Evolutionary conservation across 2,329 filamentous ascomycete species (phyloP).

Genomic region (Cladophialophora psammophila): DNA sequence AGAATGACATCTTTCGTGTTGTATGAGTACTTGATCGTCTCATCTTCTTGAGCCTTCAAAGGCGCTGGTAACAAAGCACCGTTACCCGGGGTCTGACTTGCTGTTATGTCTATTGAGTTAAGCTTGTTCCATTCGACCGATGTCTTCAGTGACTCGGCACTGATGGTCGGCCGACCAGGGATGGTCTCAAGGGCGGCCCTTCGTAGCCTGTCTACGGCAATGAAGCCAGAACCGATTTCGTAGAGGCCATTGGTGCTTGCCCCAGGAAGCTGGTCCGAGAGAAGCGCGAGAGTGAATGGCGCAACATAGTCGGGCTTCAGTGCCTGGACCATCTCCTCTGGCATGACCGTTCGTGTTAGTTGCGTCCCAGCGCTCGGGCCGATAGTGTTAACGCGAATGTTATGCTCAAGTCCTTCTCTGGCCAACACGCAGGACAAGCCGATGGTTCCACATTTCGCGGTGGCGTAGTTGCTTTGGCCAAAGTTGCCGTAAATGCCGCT

Average conservation of each 20-base stretch:
- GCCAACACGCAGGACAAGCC: conserved; percentile 92
- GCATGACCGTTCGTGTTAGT: too few relatives aligned
- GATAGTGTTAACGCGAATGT: conserved; percentile 97
- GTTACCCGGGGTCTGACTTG: too few relatives aligned
- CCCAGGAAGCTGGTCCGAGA: conserved; percentile 93
- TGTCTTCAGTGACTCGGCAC: neutral
- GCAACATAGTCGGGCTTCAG: too few relatives aligned
- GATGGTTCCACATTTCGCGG: conserved; percentile 88
- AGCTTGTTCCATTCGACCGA: too few relatives aligned
- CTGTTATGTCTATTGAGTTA: too few relatives aligned
- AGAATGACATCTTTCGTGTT: conserved; percentile 87
- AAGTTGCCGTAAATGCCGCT: conserved; percentile 99
- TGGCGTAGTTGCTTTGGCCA: conserved; percentile 95
- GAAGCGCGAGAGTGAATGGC: too few relatives aligned
- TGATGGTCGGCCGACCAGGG: conserved; percentile 51
- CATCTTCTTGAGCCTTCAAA: too few relatives aligned
- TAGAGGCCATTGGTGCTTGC: conserved; percentile 93
- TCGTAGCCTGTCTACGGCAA: too few relatives aligned
- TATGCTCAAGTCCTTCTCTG: conserved; percentile 92
- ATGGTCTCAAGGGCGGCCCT: too few relatives aligned
- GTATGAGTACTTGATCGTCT: conserved; percentile 75
- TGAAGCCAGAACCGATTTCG: neutral
- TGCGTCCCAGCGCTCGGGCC: conserved; percentile 98
- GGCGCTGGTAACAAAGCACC: too few relatives aligned
- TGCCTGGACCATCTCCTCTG: too few relatives aligned